A percentile compares a stretch with the other conserved stretches of the same genome.
Conservation (phyloP, 208 protist genomes). For the Leishmania tropica region DNA sequence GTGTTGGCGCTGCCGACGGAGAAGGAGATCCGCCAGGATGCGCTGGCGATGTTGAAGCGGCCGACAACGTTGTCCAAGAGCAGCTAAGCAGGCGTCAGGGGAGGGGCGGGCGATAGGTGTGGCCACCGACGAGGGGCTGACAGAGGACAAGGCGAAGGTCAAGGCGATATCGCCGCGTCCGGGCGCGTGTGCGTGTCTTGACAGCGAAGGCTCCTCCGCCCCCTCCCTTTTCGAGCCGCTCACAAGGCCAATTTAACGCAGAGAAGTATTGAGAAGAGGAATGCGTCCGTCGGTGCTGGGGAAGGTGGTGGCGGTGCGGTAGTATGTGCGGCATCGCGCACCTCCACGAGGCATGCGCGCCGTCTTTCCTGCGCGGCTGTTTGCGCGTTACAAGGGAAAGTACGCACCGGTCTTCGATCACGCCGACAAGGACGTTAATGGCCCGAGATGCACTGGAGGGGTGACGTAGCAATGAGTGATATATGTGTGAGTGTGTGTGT, state of each 20-base stretch:
- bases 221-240: not conserved
- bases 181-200: not conserved
- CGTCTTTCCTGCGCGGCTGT: not conserved
- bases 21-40: constrained; percentile 49
- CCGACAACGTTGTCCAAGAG: constrained; percentile 62
- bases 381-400: not conserved
- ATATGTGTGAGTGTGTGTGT: not conserved
- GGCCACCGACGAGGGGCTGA: not conserved
- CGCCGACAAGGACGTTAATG: not conserved
- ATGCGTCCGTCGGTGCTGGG: not conserved
- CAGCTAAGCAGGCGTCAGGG: not conserved
- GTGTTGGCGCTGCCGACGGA: constrained; percentile 11
- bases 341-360: not conserved
- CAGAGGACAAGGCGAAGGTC: not conserved
- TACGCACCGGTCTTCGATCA: not conserved
- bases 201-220: not conserved
- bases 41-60: constrained; percentile 82
- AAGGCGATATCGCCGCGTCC: not conserved
- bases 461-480: not conserved
- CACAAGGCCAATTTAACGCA: not conserved
- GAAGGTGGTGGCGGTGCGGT: not conserved
- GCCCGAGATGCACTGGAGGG: not conserved
- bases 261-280: not conserved
- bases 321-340: not conserved
- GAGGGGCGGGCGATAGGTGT: not conserved